Base-by-base conservation (phyloP, 73 alveolate genomes). In the Durusdinium trenchii region DNA sequence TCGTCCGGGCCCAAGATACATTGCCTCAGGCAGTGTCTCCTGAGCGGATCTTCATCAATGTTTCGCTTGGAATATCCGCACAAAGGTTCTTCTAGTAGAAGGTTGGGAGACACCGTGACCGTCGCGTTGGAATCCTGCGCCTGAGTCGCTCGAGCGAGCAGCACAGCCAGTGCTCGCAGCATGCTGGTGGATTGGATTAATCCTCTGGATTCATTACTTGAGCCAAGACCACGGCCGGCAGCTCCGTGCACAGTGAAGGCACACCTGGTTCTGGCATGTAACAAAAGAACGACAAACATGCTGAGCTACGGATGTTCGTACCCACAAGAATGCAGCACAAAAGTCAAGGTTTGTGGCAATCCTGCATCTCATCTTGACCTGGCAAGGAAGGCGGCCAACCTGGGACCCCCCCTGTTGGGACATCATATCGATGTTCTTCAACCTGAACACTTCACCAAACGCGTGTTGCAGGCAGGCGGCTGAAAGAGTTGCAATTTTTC, bases 11-110 rank as follows among this genome's bases (percentile, higher is more conserved):
- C 97, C 87, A 91, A 60, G 64, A 91, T 91, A 52, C 97, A 91
- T 71, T 91, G 97, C 87, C 97, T 91, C 71, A 83, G 93, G 73
- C 93, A 83, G 93, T 83, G 93, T 30, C 93, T 60, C 93, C 93
- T 83, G 75, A 83, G 73, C 69, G 93, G 93, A 50, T 83, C 93
- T 50, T 83, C 93, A 36, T 83, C 93, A 18, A 83, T 83, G 51
- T 83, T 83, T 46, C 97, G 97, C 89, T 91, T 91, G 60, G 97
- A 91, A 78, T 91, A 91, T 86, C 97, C 97, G 32, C 97, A 91
- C 9, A 91, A 57, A 16, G 97, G 97, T 76, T 91, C 96, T 43
- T 79, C 90, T 45, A 79, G 90, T 79, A 79, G 69, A 23, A 79
- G 90, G 28, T 79, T 79, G 69, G 90, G 90, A 79, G 90, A 26